phyloP scores from a whole-genome alignment of 257 asterid genomes.

The Asclepias syriaca region DNA sequence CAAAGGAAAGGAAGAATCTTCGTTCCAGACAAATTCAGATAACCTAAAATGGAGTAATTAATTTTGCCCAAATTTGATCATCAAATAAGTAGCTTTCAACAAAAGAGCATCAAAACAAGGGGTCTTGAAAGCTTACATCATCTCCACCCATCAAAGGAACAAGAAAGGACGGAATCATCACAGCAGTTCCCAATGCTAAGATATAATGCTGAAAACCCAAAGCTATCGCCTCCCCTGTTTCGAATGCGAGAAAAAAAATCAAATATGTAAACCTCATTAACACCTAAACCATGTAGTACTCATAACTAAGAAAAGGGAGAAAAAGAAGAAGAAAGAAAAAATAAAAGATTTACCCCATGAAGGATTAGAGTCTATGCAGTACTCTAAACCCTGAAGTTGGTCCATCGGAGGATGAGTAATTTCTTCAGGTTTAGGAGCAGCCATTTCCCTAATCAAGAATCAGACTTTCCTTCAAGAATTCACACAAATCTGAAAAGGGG shows the following conservation, averaged over 20 bases:
- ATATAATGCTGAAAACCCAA: conserved; percentile 95
- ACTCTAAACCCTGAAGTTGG: conserved; percentile 96
- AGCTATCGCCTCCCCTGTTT: conserved; percentile 75
- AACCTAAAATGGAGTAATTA: background rate
- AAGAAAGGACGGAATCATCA: conserved; percentile 90
- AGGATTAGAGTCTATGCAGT: conserved; percentile 97
- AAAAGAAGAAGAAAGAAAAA: background rate
- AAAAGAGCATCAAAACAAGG: background rate
- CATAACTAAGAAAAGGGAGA: background rate
- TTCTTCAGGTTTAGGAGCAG: conserved; percentile 83
- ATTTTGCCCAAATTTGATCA: background rate
- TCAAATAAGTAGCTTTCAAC: background rate
- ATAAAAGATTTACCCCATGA: conserved; percentile 64
- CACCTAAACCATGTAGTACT: background rate
- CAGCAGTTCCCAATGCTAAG: conserved; percentile 87
- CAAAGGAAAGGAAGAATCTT: background rate
- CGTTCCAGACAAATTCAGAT: background rate
- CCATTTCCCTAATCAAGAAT: conserved; percentile 35
- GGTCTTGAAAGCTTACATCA: conserved; percentile 44
- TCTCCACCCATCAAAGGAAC: conserved; percentile 96
- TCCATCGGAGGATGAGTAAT: conserved; percentile 93
- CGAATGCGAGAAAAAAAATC: conserved; percentile 14
- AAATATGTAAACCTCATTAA: background rate
- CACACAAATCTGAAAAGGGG: conserved; percentile 25
- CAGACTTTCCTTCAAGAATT: conserved; percentile 5